Conservation (phyloP, 1,284 basidiomycete species). For the Ustilago trichophora region DNA sequence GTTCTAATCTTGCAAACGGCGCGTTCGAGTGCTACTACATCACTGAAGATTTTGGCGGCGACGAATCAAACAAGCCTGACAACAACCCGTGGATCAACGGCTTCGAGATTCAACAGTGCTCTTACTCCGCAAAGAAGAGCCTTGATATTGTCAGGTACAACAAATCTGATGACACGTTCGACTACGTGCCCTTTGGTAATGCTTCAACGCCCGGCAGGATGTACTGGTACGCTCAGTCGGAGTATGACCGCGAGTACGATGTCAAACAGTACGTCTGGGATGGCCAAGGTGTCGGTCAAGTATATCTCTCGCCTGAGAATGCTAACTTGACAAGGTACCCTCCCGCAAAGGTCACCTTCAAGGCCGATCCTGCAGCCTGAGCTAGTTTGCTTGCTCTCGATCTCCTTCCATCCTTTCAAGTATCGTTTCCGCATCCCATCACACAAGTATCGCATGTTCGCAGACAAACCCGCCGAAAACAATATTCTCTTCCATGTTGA, state of each 20-base stretch:
- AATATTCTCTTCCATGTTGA: no score
- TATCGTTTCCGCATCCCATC: neutral
- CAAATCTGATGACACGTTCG: conserved; percentile 8
- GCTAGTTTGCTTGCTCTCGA: no score
- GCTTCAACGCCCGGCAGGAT: neutral
- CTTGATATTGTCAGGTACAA: conserved; percentile 13
- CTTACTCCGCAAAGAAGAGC: neutral
- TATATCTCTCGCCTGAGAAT: conserved; percentile 3
- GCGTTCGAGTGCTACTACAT: conserved; percentile 18
- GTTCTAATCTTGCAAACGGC: conserved; percentile 3
- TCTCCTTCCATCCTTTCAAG: no score
- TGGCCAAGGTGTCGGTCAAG: conserved; percentile 6
- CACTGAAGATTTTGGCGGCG: neutral
- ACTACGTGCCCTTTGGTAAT: conserved; percentile 5
- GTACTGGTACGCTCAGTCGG: conserved; percentile 14
- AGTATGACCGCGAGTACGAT: conserved; percentile 18
- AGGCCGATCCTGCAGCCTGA: neutral
- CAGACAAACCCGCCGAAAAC: no score
- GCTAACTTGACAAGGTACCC: conserved; percentile 22
- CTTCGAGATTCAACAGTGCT: conserved; percentile 4
- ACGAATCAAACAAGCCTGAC: neutral
- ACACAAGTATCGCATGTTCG: neutral
- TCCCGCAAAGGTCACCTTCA: conserved; percentile 19
- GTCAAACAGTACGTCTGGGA: conserved; percentile 20
- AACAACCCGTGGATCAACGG: conserved; percentile 11